Evolutionary conservation across 345 rosid species (phyloP), one percentile per base, ranked within the genome.

Genomic region (Citrus mangshanensis): DNA sequence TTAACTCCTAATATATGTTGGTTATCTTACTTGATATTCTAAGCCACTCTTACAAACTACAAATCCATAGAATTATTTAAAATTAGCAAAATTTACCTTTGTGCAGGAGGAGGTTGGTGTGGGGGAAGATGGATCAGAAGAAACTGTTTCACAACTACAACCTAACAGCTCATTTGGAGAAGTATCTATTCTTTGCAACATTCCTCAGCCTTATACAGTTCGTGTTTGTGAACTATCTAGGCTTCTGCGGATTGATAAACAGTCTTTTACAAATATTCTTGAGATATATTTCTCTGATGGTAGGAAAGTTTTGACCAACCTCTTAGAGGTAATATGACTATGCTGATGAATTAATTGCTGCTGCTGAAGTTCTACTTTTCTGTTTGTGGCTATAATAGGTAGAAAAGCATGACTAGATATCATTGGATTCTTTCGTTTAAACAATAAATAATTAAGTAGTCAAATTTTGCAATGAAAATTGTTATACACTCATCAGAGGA

Each of bases 211-310:
- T 25, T 93, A 85, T 73, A 92, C 95, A 0, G 88, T 97, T 81
- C 88, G 91, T 62, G 99, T 97, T 81, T 82, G 90, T 49, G 93
- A 90, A 58, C 75, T 94, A 70, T 88, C 92, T 62, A 90, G 93
- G 84, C 94, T 94, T 82, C 87, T 97, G 77, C 93, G 97, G 68
- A 79, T 97, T 55, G 99, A 94, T 73, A 94, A 97, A 82, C 98
- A 94, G 83, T 89, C 98, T 72, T 83, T 97, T 76, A 82, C 95
- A 21, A 87, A 90, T 70, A 89, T 97, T 69, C 93, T 97, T 13
- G 98, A 97, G 79, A 97, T 92, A 80, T 97, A 93, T 87, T 97
- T 97, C 81, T 81, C 85, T 49, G 99, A 97, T 66, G 98, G 99
- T 51, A 89, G 97, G 40, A 91, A 86, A 82, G 84, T 97, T 66